Evolutionary conservation across 2,329 filamentous ascomycete species (phyloP).

Genomic region (Botrytis fabae): DNA sequence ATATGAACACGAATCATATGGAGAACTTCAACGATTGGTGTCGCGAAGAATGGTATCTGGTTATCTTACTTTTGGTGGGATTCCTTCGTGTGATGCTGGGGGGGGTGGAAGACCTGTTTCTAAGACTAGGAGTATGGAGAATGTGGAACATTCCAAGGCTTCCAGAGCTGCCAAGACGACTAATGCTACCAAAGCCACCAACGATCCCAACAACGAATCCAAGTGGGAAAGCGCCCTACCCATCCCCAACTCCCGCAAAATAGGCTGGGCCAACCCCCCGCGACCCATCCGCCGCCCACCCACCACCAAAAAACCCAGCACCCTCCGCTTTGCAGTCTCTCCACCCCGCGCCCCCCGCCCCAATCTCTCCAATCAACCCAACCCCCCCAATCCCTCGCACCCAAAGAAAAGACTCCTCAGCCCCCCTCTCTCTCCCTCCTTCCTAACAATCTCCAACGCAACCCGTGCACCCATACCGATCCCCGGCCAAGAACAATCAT

Average conservation of each 20-base stretch:
- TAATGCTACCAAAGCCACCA: too few relatives aligned
- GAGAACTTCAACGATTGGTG: not conserved
- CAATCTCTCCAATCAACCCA: not conserved
- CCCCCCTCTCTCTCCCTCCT: not conserved
- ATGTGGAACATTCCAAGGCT: not conserved
- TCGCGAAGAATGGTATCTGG: not conserved
- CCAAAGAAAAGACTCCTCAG: not conserved
- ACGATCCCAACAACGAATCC: not conserved
- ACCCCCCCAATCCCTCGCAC: accelerated
- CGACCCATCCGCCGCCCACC: not conserved
- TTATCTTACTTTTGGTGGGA: not conserved
- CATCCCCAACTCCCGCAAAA: not conserved
- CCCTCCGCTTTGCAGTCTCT: not conserved
- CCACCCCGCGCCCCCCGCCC: accelerated
- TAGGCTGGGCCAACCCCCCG: not conserved
- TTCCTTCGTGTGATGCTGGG: not conserved
- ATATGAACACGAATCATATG: not conserved
- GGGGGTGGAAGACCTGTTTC: not conserved
- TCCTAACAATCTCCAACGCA: not conserved
- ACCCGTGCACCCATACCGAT: not conserved
- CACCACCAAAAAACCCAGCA: accelerated
- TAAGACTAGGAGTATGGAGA: not conserved
- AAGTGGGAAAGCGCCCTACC: not conserved
- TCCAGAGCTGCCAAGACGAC: too few relatives aligned
- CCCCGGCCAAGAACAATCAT: not conserved